Conservation (phyloP, 108 stramenopile genomes). For the Skeletonema menzelii region DNA sequence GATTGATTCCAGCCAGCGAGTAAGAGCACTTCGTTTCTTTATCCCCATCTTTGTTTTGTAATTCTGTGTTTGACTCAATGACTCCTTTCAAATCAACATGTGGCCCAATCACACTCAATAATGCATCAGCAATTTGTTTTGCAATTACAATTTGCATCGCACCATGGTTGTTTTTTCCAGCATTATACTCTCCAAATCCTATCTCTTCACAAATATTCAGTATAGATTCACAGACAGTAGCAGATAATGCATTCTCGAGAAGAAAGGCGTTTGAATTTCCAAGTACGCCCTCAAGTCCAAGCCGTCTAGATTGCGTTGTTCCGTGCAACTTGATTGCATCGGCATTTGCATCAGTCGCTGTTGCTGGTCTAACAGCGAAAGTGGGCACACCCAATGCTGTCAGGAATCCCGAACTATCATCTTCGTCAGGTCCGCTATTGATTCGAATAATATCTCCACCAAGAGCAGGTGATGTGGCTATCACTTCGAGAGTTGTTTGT, state of each 20-base stretch:
- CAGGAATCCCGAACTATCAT: conserved; percentile 34
- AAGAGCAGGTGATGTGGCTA: conserved; percentile 29
- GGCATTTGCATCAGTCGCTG: background rate
- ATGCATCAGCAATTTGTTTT: conserved; percentile 42
- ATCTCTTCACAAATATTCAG: conserved; percentile 58
- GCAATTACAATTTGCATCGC: conserved; percentile 78
- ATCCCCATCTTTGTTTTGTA: background rate
- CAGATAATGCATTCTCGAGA: conserved; percentile 54
- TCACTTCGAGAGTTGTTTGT: conserved; percentile 3
- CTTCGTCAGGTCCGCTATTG: conserved; percentile 21
- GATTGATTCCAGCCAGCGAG: conserved; percentile 65
- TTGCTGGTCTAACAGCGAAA: conserved; percentile 44
- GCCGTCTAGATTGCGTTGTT: conserved; percentile 10
- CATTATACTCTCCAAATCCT: conserved; percentile 64
- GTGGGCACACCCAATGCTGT: conserved; percentile 62
- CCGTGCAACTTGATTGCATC: background rate
- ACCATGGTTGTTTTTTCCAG: conserved; percentile 80
- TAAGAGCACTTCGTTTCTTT: conserved; percentile 14
- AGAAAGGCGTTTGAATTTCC: conserved; percentile 60
- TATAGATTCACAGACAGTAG: conserved; percentile 54
- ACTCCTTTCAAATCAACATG: conserved; percentile 66
- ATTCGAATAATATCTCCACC: conserved; percentile 45
- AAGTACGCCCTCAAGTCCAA: conserved; percentile 69
- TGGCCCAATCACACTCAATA: conserved; percentile 52
- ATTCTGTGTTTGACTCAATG: conserved; percentile 24